Evolutionary conservation across 2,329 filamentous ascomycete species (phyloP), one percentile per base, ranked within the genome.

Genomic region (Talaromyces sp.): DNA sequence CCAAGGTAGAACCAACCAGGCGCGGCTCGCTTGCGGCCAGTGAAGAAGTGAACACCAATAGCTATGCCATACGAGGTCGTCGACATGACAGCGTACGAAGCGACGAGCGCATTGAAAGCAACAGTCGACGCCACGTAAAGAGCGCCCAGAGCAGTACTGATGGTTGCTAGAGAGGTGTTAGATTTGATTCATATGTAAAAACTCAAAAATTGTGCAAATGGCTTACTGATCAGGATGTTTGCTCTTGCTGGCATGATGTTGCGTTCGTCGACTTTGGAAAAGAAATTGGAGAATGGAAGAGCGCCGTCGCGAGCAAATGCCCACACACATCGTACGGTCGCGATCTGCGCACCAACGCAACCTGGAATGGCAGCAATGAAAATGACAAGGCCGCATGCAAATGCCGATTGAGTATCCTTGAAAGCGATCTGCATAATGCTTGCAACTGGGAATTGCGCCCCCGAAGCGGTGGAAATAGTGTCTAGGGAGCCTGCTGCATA

Each of bases 1-100:
- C 49, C 49, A 8, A 52, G 49, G 17, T 52, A 35, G 30, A 52
- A 52, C 49, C 49, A 52, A 4, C 49, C 49, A 16, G 49, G 49
- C 3, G 37, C 36, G 13, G 46, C 49, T 41, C 49, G 13, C n/a
- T 52, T 52, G 11, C 49, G 49, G 6, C 49, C 49, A 3, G 49
- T 52, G n/a, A 52, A 52, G 22, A 52, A 46, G 17, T 52, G 49
- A 4, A 52, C 44, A 4, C 35, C 49, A 13, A 52, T 52, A 7
- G 49, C 49, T 11, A 52, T 47, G 20, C 49, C 44, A 10, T 47
- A 52, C 4, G 49, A 52, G 7, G 49, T 52, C 2, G 43, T 35
- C 13, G 49, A 52, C 49, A 52, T 52, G 30, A 52, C 44, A 3
- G 49, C 49, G 37, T 52, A 52, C 11, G 49, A 52, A 9, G 49